phyloP scores from a whole-genome alignment of 305 asterid genomes.

The Solanum hybrid region DNA sequence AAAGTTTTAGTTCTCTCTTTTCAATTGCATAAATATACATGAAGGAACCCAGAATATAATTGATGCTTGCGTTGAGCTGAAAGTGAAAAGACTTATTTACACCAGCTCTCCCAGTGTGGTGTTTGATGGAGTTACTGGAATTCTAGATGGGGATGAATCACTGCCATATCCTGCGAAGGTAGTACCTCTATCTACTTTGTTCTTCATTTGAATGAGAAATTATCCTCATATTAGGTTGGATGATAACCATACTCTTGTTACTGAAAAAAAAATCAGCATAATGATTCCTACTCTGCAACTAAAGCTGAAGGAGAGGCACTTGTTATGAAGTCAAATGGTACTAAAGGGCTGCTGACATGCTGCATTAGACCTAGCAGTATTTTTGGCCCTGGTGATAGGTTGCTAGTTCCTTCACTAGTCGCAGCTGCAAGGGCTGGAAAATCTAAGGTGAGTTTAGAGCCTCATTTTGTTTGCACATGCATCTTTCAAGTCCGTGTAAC shows the following conservation, averaged over 20 bases:
- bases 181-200: neutral
- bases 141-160: slow-evolving; percentile 65
- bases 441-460: slow-evolving; percentile 48
- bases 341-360: slow-evolving; percentile 75
- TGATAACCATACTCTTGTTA: neutral
- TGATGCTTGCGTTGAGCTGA: slow-evolving; percentile 78
- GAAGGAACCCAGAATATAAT: slow-evolving; percentile 75
- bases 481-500: neutral
- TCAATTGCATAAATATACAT: neutral
- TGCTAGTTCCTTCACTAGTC: slow-evolving; percentile 79
- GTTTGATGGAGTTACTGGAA: slow-evolving; percentile 80
- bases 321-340: slow-evolving; percentile 64
- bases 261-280: slow-evolving; percentile 38
- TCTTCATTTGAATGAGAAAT: neutral
- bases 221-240: neutral
- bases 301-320: slow-evolving; percentile 96
- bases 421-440: slow-evolving; percentile 91
- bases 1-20: neutral
- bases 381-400: slow-evolving; percentile 97
- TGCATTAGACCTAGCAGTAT: slow-evolving; percentile 93
- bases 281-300: slow-evolving; percentile 91
- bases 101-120: slow-evolving; percentile 97
- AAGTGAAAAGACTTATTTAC: slow-evolving; percentile 67
- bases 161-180: slow-evolving; percentile 86
- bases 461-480: neutral